Evolutionary conservation across 1,284 basidiomycete species (phyloP).

Genomic region (Apiotrichum mycotoxinovorans): DNA sequence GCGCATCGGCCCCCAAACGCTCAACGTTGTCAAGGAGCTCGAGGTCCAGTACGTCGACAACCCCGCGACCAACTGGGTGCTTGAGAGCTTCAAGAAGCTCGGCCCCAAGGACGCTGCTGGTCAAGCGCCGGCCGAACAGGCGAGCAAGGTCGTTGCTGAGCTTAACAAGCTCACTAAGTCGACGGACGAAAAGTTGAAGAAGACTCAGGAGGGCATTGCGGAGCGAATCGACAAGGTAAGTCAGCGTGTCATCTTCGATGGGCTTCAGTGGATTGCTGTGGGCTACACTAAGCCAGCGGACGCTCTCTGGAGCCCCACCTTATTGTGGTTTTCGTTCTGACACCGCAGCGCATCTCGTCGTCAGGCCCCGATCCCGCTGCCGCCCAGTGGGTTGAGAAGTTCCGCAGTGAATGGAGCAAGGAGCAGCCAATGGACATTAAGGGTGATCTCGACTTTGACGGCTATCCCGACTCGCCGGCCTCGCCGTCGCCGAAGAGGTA

Average conservation of each 20-base stretch:
- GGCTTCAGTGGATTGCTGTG: too few species aligned
- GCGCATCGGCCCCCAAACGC: conserved; percentile 8
- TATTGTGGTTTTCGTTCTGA: not conserved
- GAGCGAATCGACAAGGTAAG: conserved; percentile 13
- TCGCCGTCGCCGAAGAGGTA: conserved; percentile 12
- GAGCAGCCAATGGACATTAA: conserved; percentile 7
- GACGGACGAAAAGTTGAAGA: conserved; percentile 1
- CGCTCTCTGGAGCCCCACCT: too few species aligned
- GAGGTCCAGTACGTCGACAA: conserved; percentile 14
- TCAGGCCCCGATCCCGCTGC: conserved; percentile 5
- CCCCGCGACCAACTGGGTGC: conserved; percentile 16
- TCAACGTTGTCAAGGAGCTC: conserved; percentile 6
- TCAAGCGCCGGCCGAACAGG: conserved; percentile 1
- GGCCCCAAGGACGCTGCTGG: not conserved
- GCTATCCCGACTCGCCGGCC: conserved; percentile 14
- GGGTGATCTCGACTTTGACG: conserved; percentile 16
- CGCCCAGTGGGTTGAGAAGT: conserved; percentile 10
- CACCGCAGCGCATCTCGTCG: not conserved
- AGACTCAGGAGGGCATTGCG: conserved; percentile 10
- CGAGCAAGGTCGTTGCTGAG: conserved; percentile 10
- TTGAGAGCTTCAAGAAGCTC: conserved; percentile 8
- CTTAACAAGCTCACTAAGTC: conserved; percentile 4
- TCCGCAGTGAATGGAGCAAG: conserved; percentile 12
- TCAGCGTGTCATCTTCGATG: not conserved
- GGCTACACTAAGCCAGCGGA: too few species aligned